Percentiles rank a stretch among this genome's conserved stretches.
These are phyloP conservation scores for Tricladium varicosporioides DNA, from an alignment of 2,329 filamentous ascomycete genomes.

Conservation along the genomic window DNA sequence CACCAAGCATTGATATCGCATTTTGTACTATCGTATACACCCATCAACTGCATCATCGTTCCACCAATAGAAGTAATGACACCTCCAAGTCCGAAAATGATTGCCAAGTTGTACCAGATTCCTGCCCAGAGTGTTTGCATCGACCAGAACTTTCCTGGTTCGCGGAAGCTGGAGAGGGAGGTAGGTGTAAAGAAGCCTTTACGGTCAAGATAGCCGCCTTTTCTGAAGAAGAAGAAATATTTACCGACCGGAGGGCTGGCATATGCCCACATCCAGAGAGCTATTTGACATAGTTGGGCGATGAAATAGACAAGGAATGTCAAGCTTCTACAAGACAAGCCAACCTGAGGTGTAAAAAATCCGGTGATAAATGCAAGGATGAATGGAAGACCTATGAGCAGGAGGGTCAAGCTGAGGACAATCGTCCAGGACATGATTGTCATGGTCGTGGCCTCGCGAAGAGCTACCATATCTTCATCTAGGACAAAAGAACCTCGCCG, in stretches of 20 bases:
- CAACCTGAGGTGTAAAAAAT: slow-evolving; percentile 34
- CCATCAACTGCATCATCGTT: slow-evolving; percentile 22
- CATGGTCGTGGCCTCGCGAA: slow-evolving; percentile 13
- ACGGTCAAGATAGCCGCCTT: slow-evolving; percentile 14
- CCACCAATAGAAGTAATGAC: slow-evolving; percentile 16
- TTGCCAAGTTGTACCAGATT: slow-evolving; percentile 15
- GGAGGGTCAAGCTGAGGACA: slow-evolving; percentile 16
- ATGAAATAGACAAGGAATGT: slow-evolving; percentile 36
- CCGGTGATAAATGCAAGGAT: slow-evolving; percentile 35
- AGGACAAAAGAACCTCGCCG: background rate
- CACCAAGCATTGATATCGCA: slow-evolving; percentile 2
- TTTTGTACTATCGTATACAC: slow-evolving; percentile 14
- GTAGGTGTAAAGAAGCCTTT: slow-evolving; percentile 14
- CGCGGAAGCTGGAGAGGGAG: background rate
- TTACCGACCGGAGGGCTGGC: slow-evolving; percentile 9
- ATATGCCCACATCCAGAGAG: slow-evolving; percentile 17
- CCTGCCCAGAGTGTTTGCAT: slow-evolving; percentile 15
- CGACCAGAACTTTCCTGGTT: slow-evolving; percentile 4
- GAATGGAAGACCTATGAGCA: slow-evolving; percentile 22
- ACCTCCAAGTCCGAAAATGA: slow-evolving; percentile 12
- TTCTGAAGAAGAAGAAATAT: slow-evolving; percentile 9
- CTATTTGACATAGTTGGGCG: slow-evolving; percentile 33
- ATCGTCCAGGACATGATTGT: slow-evolving; percentile 15
- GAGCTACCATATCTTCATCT: slow-evolving; percentile 17
- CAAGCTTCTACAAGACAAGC: slow-evolving; percentile 35